These are phyloP conservation scores for Agrocybe pediades DNA, from an alignment of 768 basidiomycete genomes.

Conservation along the genomic window DNA sequence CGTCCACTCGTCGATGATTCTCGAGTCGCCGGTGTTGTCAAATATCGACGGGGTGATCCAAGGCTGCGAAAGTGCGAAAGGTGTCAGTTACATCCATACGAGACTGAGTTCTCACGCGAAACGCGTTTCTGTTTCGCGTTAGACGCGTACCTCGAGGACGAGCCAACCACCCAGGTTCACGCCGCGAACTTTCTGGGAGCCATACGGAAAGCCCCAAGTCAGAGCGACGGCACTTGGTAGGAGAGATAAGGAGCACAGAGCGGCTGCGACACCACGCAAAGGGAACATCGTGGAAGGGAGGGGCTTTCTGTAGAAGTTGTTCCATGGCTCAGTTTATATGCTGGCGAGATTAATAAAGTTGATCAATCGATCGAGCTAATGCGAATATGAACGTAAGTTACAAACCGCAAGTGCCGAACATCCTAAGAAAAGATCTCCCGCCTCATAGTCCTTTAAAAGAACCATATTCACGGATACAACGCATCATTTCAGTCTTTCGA, in stretches of 20 bases:
- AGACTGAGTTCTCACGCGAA: background rate
- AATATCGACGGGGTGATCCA: constrained; percentile 83
- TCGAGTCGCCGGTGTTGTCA: constrained; percentile 60
- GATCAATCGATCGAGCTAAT: constrained; percentile 23
- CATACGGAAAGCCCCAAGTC: constrained; percentile 70
- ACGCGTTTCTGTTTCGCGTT: background rate
- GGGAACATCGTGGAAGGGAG: constrained; percentile 3
- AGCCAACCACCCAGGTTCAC: constrained; percentile 77
- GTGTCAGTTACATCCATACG: constrained; percentile 10
- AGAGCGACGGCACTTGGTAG: constrained; percentile 20
- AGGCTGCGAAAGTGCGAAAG: constrained; percentile 49
- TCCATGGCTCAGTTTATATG: background rate
- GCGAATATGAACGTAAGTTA: background rate
- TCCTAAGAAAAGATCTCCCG: background rate
- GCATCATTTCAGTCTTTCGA: background rate
- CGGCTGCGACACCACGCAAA: background rate
- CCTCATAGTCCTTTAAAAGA: background rate
- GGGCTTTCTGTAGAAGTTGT: background rate
- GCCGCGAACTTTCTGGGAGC: constrained; percentile 72
- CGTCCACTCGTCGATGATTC: constrained; percentile 75
- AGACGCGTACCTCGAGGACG: constrained; percentile 41
- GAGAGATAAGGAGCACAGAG: constrained; percentile 7
- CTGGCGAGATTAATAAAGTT: background rate
- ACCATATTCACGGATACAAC: background rate
- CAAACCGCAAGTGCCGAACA: background rate